Conservation (phyloP, 2,329 filamentous ascomycete species). For the Phaeosphaeriaceae sp. region DNA sequence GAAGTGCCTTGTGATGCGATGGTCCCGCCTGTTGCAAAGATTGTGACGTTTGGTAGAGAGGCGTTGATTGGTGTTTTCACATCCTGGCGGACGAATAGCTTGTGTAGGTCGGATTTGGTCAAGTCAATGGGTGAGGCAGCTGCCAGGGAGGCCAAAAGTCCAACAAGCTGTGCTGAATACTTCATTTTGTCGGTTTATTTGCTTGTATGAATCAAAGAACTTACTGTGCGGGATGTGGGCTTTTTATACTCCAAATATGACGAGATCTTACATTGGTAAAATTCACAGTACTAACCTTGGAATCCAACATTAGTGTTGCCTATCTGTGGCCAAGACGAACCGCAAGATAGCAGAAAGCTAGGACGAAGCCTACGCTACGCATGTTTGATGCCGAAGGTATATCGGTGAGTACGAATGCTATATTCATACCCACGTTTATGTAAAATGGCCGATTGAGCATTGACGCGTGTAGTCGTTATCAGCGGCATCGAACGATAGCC, state of each 20-base stretch:
- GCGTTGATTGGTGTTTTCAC: conserved; percentile 48
- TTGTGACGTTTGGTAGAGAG: conserved; percentile 63
- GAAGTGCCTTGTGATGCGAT: conserved; percentile 62
- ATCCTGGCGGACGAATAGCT: conserved; percentile 38
- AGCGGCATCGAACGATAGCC: neutral
- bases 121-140: conserved; percentile 31
- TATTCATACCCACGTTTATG: neutral
- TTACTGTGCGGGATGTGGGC: neutral
- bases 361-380: neutral
- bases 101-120: conserved; percentile 19
- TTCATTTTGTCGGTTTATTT: neutral
- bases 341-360: neutral
- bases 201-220: neutral
- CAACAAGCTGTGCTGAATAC: conserved; percentile 22
- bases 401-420: neutral
- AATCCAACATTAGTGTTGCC: neutral
- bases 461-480: neutral
- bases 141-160: conserved; percentile 25
- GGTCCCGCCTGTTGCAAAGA: conserved; percentile 66
- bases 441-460: conserved; percentile 1
- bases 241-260: neutral
- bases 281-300: neutral
- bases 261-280: neutral
- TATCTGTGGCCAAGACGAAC: neutral
- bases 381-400: neutral